Evolutionary conservation across 108 stramenopile species (phyloP).

Genomic region (Conticribra guillardii): DNA sequence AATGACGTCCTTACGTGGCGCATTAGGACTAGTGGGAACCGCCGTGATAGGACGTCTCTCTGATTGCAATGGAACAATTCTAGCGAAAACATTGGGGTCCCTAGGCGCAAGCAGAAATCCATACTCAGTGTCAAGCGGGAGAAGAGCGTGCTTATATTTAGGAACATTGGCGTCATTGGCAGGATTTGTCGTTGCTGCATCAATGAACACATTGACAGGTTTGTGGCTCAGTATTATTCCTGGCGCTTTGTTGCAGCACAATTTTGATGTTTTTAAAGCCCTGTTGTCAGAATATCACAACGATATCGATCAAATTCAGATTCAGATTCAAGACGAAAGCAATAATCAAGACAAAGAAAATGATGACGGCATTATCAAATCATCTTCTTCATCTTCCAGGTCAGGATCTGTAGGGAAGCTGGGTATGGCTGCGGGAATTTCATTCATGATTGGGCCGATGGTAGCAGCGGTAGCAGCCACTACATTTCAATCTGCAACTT

Average conservation of each 20-base stretch:
- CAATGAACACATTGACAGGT: constrained; percentile 42
- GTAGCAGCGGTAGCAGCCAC: constrained; percentile 42
- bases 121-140: constrained; percentile 36
- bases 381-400: constrained; percentile 17
- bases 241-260: constrained; percentile 76
- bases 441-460: constrained; percentile 85
- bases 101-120: constrained; percentile 10
- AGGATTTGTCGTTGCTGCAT: constrained; percentile 47
- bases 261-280: constrained; percentile 78
- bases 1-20: constrained; percentile 77
- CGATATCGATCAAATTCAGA: constrained; percentile 42
- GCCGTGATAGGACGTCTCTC: constrained; percentile 74
- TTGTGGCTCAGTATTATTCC: constrained; percentile 83
- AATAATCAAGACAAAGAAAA: neutral
- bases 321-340: neutral
- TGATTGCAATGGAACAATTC: constrained; percentile 47
- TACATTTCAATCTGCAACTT: constrained; percentile 58
- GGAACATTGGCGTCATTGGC: constrained; percentile 61
- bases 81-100: constrained; percentile 29
- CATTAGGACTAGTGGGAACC: constrained; percentile 66
- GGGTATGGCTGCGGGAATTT: constrained; percentile 84
- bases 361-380: neutral
- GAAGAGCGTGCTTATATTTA: constrained; percentile 61
- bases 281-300: constrained; percentile 74
- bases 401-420: constrained; percentile 74